Conservation (phyloP, 805 yeast genomes). For the Kluyveromyces dobzhanskii region DNA sequence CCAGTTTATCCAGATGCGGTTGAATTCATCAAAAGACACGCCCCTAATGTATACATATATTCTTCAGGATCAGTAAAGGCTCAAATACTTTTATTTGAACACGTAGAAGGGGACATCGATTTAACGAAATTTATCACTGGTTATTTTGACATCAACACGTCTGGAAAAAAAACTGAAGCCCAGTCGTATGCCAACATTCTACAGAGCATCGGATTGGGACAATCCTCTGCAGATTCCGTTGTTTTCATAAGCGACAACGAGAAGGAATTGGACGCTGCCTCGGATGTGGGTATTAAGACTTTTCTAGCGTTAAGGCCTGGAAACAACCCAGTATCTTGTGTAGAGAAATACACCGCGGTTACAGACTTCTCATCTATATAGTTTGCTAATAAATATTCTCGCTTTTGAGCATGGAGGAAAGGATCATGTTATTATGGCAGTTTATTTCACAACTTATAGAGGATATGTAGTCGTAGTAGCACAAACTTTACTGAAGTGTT, state of each 20-base stretch:
- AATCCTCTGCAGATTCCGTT: constrained; percentile 26
- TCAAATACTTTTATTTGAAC: constrained; percentile 66
- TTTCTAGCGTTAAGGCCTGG: constrained; percentile 66
- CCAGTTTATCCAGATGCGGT: constrained; percentile 74
- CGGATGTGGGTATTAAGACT: constrained; percentile 51
- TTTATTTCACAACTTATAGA: no score
- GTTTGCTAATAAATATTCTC: no score
- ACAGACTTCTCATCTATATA: constrained; percentile 15
- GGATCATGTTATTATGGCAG: no score
- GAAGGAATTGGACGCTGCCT: constrained; percentile 69
- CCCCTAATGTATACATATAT: constrained; percentile 52
- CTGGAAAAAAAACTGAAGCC: constrained; percentile 60
- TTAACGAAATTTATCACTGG: constrained; percentile 48
- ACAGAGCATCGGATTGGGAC: constrained; percentile 28
- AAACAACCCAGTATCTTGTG: constrained; percentile 43
- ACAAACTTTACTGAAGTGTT: no score
- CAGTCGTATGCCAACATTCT: constrained; percentile 53
- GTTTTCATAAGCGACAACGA: constrained; percentile 77
- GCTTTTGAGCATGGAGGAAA: no score
- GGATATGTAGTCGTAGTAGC: no score
- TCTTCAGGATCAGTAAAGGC: constrained; percentile 89
- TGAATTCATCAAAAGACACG: constrained; percentile 39
- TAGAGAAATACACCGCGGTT: constrained; percentile 21
- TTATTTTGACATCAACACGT: constrained; percentile 78
- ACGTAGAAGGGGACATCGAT: constrained; percentile 46